phyloP scores from a whole-genome alignment of 2,329 filamentous ascomycete species.

The Stemphylium vesicarium region DNA sequence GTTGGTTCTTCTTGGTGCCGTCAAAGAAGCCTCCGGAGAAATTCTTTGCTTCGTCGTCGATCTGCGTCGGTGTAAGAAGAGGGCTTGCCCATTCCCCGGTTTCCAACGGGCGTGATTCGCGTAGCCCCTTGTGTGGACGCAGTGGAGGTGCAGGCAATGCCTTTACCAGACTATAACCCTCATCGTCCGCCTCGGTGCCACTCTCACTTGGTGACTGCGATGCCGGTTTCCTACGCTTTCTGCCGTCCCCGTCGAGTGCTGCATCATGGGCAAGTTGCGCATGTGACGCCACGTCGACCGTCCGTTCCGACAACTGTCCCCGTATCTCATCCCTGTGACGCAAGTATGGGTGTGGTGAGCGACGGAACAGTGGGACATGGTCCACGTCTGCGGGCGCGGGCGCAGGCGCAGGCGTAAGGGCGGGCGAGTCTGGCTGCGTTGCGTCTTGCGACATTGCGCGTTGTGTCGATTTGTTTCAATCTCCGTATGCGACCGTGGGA shows the following conservation, averaged over 20 bases:
- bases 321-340: conserved; percentile 39
- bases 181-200: conserved; percentile 94
- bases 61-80: conserved; percentile 55
- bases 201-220: conserved; percentile 73
- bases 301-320: conserved; percentile 20
- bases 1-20: conserved; percentile 21
- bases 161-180: conserved; percentile 76
- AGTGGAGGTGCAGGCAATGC: conserved; percentile 80
- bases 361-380: conserved; percentile 44
- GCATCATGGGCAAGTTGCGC: conserved; percentile 23
- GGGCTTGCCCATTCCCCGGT: conserved; percentile 46
- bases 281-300: conserved; percentile 9
- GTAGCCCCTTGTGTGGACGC: conserved; percentile 77
- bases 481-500: not conserved
- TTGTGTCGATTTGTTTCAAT: not conserved
- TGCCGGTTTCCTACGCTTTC: conserved; percentile 34
- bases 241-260: conserved; percentile 35
- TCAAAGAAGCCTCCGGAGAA: conserved; percentile 49
- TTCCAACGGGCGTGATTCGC: conserved; percentile 56
- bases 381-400: conserved; percentile 31
- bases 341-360: conserved; percentile 49
- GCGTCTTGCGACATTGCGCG: conserved; percentile 13
- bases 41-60: conserved; percentile 55
- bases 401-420: conserved; percentile 21
- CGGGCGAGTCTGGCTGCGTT: conserved; percentile 23